Conservation (phyloP, 2,329 filamentous ascomycete genomes). For the Juglanconis juglandina region DNA sequence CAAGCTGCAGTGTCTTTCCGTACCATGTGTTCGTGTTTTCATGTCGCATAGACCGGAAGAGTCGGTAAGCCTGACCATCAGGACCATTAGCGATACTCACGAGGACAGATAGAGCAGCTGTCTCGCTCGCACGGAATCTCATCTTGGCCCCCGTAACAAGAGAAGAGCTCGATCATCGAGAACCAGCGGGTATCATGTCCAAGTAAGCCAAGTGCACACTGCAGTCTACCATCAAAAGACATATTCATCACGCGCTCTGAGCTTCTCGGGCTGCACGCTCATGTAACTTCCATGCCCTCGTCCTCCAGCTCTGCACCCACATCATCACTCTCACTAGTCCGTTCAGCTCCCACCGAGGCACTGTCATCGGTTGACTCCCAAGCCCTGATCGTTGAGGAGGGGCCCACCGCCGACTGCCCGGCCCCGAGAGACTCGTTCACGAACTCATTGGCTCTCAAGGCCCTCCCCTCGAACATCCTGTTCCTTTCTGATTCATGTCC, state of each 20-base stretch:
- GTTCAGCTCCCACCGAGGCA: slow-evolving; percentile 6
- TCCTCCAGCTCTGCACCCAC: background rate
- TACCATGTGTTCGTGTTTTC: too few relatives aligned
- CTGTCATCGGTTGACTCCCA: background rate
- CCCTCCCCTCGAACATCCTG: slow-evolving; percentile 12
- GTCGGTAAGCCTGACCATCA: too few relatives aligned
- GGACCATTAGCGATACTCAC: too few relatives aligned
- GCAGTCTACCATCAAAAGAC: background rate
- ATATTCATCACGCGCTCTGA: too few relatives aligned
- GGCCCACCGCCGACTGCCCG: background rate
- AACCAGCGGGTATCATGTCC: background rate
- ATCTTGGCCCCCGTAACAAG: too few relatives aligned
- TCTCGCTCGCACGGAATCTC: too few relatives aligned
- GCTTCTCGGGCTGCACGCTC: background rate
- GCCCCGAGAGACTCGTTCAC: slow-evolving; percentile 7
- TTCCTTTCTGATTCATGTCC: background rate
- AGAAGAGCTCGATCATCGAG: background rate
- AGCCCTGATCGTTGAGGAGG: background rate
- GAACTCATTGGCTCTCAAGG: slow-evolving; percentile 13
- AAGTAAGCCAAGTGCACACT: background rate
- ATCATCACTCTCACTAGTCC: background rate
- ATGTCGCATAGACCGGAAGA: too few relatives aligned
- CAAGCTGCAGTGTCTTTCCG: too few relatives aligned
- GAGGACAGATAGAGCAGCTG: too few relatives aligned
- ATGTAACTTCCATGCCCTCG: background rate